These are phyloP conservation scores for Hansenula lynferdii DNA, from an alignment of 1,139 yeast species.

Conservation along the genomic window DNA sequence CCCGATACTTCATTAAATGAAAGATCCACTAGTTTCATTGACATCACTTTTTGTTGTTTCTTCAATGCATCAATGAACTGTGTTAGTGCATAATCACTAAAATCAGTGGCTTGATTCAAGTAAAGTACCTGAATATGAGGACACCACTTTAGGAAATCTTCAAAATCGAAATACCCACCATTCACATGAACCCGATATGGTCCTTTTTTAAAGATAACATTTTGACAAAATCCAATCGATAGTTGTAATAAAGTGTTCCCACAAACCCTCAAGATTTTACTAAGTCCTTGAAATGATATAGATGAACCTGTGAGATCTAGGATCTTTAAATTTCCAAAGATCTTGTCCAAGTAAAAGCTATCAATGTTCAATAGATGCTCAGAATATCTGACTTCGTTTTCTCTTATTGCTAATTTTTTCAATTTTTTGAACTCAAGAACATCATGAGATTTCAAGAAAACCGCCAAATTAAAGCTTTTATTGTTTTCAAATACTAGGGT, in stretches of 20 bases:
- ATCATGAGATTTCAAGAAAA: conserved; percentile 14
- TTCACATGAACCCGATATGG: conserved; percentile 7
- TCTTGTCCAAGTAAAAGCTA: conserved; percentile 7
- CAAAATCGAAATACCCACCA: conserved; percentile 16
- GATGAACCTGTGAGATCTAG: conserved; percentile 20
- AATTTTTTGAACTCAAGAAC: conserved; percentile 8
- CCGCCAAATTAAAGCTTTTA: conserved; percentile 12
- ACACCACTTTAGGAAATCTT: conserved; percentile 11
- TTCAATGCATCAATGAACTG: conserved; percentile 11
- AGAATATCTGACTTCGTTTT: conserved; percentile 11
- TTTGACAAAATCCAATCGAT: conserved; percentile 18
- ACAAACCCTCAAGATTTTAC: conserved; percentile 11
- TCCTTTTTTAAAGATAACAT: conserved; percentile 15
- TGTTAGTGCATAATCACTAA: conserved; percentile 16
- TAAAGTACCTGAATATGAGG: conserved; percentile 14
- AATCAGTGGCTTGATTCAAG: conserved; percentile 19
- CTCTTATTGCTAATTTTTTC: conserved; percentile 14
- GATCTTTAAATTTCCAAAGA: conserved; percentile 9
- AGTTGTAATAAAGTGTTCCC: conserved; percentile 12
- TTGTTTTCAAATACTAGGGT: conserved; percentile 18
- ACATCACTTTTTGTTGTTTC: neutral
- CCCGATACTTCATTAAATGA: conserved; percentile 21
- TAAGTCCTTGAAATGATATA: conserved; percentile 17
- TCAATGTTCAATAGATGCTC: conserved; percentile 14
- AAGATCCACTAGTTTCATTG: conserved; percentile 14